Evolutionary conservation across 2,329 filamentous ascomycete species (phyloP), one percentile per base, ranked within the genome.

Genomic region (Botrytis porri): DNA sequence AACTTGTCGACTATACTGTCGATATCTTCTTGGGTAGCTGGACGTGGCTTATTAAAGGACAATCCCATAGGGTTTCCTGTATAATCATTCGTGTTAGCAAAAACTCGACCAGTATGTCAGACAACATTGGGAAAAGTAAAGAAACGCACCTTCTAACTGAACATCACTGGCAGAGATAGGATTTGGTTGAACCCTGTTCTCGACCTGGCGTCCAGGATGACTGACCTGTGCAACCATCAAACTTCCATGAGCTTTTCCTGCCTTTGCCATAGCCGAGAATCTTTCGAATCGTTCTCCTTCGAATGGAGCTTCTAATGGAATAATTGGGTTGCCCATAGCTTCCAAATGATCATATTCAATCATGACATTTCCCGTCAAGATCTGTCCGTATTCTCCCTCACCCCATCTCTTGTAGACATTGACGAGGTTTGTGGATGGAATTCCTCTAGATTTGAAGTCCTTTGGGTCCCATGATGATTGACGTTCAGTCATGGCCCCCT

Each of bases 401-500:
- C 89, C 89, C 88, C 89, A 92, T 75, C 85, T 81, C 66, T 85
- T 83, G 80, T 92, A 92, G 59, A 89, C 82, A 45, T 89, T 86
- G 77, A 88, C 84, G 32, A 88, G 77, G 71, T 86, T 82, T 75
- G 85, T 83, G 20, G 83, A 84, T 10, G 88, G 86, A 7, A 90
- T 81, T 37, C 87, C 86, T 60, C 90, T 85, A 5, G 83, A 83
- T 35, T 85, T 81, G 14, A 87, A 76, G 72, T 88, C 83, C 37
- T 37, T 84, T 10, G 86, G 83, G 73, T 87, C 84, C 88, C 88
- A 92, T 8, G 86, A 88, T 0, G 88, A 87, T 22, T 92, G 82
- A 12, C 86, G 83, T 79, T 93, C 90, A 2, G 87, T 88, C 90
- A 92, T 92, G 60, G 90, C 87, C 9, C 84, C 88, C 80, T 92